Conservation (phyloP, 352 stramenopile species). For the Stephanocyclus meneghinianus region DNA sequence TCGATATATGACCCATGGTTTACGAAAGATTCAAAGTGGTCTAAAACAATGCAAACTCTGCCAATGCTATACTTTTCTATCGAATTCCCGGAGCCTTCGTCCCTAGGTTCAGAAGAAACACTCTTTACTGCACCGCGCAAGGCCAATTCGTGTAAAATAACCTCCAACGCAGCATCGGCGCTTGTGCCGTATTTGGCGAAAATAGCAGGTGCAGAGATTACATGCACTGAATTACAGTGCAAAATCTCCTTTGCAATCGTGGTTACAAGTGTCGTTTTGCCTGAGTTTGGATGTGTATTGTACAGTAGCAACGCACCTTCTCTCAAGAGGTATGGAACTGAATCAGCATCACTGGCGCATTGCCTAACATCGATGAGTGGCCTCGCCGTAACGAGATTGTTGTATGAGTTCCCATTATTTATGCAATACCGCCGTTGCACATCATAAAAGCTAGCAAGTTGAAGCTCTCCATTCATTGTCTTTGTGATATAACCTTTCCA, state of each 20-base stretch:
- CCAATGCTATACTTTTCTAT: background rate
- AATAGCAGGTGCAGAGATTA: slow-evolving; percentile 55
- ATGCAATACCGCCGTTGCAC: background rate
- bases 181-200: slow-evolving; percentile 67
- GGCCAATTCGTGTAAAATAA: slow-evolving; percentile 57
- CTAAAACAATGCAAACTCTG: slow-evolving; percentile 71
- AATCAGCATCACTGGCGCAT: slow-evolving; percentile 5
- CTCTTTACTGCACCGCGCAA: slow-evolving; percentile 48
- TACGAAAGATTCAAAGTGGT: slow-evolving; percentile 70
- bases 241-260: slow-evolving; percentile 54
- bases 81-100: background rate
- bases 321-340: slow-evolving; percentile 29
- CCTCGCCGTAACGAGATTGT: background rate
- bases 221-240: slow-evolving; percentile 61
- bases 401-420: slow-evolving; percentile 4
- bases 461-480: slow-evolving; percentile 13
- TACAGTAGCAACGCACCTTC: slow-evolving; percentile 62
- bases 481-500: slow-evolving; percentile 21
- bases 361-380: background rate
- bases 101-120: background rate
- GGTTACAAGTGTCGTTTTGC: slow-evolving; percentile 65
- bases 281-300: slow-evolving; percentile 60
- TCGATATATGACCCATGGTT: slow-evolving; percentile 31
- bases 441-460: slow-evolving; percentile 26
- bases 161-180: slow-evolving; percentile 69